Evolutionary conservation across 225 moss, liverwort and hornwort genomes (phyloP).

Genomic region (Pseudisothecium myosuroides): DNA sequence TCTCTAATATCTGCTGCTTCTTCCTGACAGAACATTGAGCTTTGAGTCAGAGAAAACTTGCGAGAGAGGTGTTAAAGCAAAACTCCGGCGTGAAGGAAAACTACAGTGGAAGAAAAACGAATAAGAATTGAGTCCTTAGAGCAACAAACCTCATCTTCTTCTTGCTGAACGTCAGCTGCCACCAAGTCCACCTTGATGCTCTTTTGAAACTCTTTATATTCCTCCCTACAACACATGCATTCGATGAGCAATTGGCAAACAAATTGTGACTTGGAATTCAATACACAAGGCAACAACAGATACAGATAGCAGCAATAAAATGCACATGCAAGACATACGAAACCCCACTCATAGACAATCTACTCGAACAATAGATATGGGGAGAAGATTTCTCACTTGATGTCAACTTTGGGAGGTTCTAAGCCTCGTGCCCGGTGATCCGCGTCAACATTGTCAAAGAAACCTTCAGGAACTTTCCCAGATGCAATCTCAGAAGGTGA

Average conservation of each 20-base stretch:
- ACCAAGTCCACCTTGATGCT: slow-evolving; percentile 71
- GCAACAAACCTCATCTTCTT: slow-evolving; percentile 77
- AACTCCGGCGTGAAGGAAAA: not conserved
- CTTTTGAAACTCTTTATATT: slow-evolving; percentile 87
- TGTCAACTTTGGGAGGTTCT: slow-evolving; percentile 77
- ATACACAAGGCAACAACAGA: not conserved
- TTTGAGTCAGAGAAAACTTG: not conserved
- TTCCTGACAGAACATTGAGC: slow-evolving; percentile 15
- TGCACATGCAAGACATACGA: not conserved
- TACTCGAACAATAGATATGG: not conserved
- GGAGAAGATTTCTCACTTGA: slow-evolving; percentile 40
- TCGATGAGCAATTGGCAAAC: not conserved
- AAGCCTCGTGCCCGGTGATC: slow-evolving; percentile 91
- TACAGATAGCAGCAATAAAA: not conserved
- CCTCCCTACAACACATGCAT: slow-evolving; percentile 39
- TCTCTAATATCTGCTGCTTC: slow-evolving; percentile 49
- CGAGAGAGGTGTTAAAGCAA: not conserved
- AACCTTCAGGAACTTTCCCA: slow-evolving; percentile 73
- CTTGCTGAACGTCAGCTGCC: slow-evolving; percentile 63
- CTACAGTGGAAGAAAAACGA: not conserved
- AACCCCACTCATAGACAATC: not conserved
- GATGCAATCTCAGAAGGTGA: slow-evolving; percentile 7
- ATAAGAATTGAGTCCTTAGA: not conserved
- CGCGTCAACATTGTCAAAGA: slow-evolving; percentile 87
- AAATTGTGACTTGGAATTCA: not conserved